A percentile compares a stretch with the other conserved stretches of the same genome.
phyloP scores from a whole-genome alignment of 805 yeast genomes.

The Candida sakaeoensis region DNA sequence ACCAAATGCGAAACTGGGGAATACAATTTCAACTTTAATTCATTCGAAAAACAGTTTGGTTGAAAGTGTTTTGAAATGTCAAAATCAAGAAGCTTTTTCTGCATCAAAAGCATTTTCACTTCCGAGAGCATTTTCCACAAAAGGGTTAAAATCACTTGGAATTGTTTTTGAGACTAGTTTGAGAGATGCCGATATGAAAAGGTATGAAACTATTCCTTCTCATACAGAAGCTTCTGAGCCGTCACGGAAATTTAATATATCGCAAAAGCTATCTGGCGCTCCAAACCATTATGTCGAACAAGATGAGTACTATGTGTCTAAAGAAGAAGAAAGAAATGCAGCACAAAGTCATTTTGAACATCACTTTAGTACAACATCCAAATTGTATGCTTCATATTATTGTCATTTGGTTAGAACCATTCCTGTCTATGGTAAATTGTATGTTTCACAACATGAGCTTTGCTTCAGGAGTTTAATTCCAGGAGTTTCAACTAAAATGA shows the following conservation, averaged over 20 bases:
- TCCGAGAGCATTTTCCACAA: slow-evolving; percentile 32
- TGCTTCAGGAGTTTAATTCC: slow-evolving; percentile 81
- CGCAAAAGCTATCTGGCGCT: slow-evolving; percentile 50
- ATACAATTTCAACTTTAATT: slow-evolving; percentile 4
- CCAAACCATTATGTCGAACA: slow-evolving; percentile 54
- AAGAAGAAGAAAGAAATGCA: slow-evolving; percentile 37
- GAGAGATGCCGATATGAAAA: slow-evolving; percentile 16
- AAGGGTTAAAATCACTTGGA: slow-evolving; percentile 28
- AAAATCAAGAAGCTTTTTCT: no score
- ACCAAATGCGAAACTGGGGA: neutral
- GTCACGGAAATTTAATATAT: neutral
- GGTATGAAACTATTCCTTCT: slow-evolving; percentile 15
- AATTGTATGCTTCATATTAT: slow-evolving; percentile 64
- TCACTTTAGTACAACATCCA: slow-evolving; percentile 54
- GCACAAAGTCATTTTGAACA: slow-evolving; percentile 58
- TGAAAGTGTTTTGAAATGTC: slow-evolving; percentile 3
- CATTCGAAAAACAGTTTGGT: slow-evolving; percentile 8
- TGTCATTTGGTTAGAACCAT: slow-evolving; percentile 64
- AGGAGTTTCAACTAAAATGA: slow-evolving; percentile 75
- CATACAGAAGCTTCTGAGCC: neutral
- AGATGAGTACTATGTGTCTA: slow-evolving; percentile 48
- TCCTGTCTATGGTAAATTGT: slow-evolving; percentile 81
- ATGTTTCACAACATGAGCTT: slow-evolving; percentile 62
- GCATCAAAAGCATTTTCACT: slow-evolving; percentile 11
- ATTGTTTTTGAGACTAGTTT: slow-evolving; percentile 32